Base-by-base conservation (phyloP, 768 basidiomycete species). In the Hygrophorus pudorinus region DNA sequence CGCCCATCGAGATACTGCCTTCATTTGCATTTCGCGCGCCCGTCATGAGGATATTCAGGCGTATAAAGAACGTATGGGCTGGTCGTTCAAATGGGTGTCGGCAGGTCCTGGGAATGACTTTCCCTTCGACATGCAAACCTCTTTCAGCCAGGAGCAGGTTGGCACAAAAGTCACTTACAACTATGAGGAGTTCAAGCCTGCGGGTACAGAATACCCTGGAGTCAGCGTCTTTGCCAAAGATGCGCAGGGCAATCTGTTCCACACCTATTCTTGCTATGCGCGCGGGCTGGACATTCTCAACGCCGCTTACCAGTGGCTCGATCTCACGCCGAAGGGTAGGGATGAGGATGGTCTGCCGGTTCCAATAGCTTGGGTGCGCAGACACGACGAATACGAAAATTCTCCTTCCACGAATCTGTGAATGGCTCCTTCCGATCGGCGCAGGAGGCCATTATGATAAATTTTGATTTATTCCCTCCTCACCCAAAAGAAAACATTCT, bases 1-100 rank as follows among this genome's bases (percentile, higher is more conserved):
- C n/a, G 34, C 44, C n/a, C 44, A 45, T 12, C 16, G 36, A 13
- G 44, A 45, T 33, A 31, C 29, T 14, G 21, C 44, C 9, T 45
- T 45, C 16, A 20, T 45, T 2, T 33, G 16, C 20, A 14, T 45
- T 24, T 45, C 44, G 7, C 20, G 44, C n/a, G 44, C 44, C 1
- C 34, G 34, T n/a, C 29, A 1, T 12, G 34, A 45, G 20, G 37
- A 45, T 6, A 14, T 45, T 17, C 34, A 45, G 35, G 20, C 34
- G 14, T 45, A 45, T 27, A 38, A 45, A 32, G 32, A 45, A 28
- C 44, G 44, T 20, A 45, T 45, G 44, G 44, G 44, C 5, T 45
- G 44, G 44, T 37, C 34, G 20, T 45, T 45, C 36, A 24, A 36
- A 12, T 45, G 44, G 44, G 34, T 45, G 8, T 45, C 44, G 1